phyloP scores from a whole-genome alignment of 164 flowering plant genomes.

The Euptelea pleiosperma region DNA sequence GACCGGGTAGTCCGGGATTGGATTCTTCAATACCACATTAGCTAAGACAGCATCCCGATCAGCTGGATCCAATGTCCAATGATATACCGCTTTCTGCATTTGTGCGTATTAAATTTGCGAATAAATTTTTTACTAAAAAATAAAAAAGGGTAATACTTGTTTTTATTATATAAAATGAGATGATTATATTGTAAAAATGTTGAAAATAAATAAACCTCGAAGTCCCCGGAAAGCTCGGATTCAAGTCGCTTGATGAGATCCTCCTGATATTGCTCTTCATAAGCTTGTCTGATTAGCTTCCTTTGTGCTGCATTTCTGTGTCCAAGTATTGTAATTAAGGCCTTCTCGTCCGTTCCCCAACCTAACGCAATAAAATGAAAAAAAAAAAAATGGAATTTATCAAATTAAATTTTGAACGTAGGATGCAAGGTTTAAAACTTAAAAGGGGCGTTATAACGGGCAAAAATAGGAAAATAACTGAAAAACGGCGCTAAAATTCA shows the following conservation, averaged over 20 bases:
- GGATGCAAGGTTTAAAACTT: too few relatives aligned
- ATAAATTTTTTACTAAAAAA: too few relatives aligned
- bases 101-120: not conserved
- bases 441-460: too few relatives aligned
- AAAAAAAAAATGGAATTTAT: too few relatives aligned
- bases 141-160: too few relatives aligned
- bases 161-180: too few relatives aligned
- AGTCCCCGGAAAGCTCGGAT: constrained; percentile 45
- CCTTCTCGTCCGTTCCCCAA: constrained; percentile 55
- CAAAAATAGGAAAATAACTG: too few relatives aligned
- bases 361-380: too few relatives aligned
- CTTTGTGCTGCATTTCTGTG: constrained; percentile 52
- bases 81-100: constrained; percentile 44
- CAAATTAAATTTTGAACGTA: too few relatives aligned
- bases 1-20: constrained; percentile 33
- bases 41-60: constrained; percentile 81
- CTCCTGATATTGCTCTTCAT: constrained; percentile 40
- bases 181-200: too few relatives aligned
- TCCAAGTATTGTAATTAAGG: constrained; percentile 37
- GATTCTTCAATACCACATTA: constrained; percentile 47
- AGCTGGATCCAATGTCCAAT: constrained; percentile 65
- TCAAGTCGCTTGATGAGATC: constrained; percentile 48
- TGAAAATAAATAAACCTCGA: constrained; percentile 47
- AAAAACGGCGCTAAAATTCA: too few relatives aligned
- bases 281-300: constrained; percentile 43